Percentiles rank a stretch among this genome's conserved stretches.
Evolutionary conservation across 352 stramenopile species (phyloP).

Genomic region (Peronospora tabacina): DNA sequence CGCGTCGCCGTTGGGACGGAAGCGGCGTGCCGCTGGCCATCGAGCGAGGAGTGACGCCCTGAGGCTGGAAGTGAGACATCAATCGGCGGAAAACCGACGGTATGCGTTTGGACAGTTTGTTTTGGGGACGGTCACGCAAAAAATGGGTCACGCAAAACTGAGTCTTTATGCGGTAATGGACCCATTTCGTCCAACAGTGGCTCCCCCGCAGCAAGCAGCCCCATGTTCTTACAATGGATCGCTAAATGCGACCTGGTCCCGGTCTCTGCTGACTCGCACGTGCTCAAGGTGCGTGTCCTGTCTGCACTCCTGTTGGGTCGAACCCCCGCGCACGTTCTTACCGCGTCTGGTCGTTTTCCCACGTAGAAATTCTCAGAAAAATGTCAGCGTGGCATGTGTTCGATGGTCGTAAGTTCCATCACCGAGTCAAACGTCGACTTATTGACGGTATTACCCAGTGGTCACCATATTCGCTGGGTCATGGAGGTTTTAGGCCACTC

Average conservation of each 20-base stretch:
- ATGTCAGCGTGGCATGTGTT: slow-evolving; percentile 79
- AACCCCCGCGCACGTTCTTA: background rate
- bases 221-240: slow-evolving; percentile 85
- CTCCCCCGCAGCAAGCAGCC: too few species aligned
- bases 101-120: background rate
- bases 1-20: slow-evolving; percentile 8
- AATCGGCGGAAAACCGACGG: background rate
- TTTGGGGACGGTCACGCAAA: too few species aligned
- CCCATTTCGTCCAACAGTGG: too few species aligned
- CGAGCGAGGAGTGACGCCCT: slow-evolving; percentile 2
- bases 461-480: slow-evolving; percentile 73
- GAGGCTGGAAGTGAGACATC: slow-evolving; percentile 24
- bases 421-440: slow-evolving; percentile 46
- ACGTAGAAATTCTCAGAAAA: slow-evolving; percentile 81
- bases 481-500: slow-evolving; percentile 84
- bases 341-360: background rate
- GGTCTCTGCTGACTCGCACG: slow-evolving; percentile 52
- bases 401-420: slow-evolving; percentile 69
- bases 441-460: slow-evolving; percentile 48
- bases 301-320: background rate
- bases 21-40: slow-evolving; percentile 10
- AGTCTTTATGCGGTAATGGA: background rate
- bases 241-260: slow-evolving; percentile 83
- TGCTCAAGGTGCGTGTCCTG: slow-evolving; percentile 52
- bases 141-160: background rate